Percentiles rank a stretch among this genome's conserved stretches.
phyloP scores from a whole-genome alignment of 2,329 filamentous ascomycete genomes.

The Neocatenulostroma microsporum region DNA sequence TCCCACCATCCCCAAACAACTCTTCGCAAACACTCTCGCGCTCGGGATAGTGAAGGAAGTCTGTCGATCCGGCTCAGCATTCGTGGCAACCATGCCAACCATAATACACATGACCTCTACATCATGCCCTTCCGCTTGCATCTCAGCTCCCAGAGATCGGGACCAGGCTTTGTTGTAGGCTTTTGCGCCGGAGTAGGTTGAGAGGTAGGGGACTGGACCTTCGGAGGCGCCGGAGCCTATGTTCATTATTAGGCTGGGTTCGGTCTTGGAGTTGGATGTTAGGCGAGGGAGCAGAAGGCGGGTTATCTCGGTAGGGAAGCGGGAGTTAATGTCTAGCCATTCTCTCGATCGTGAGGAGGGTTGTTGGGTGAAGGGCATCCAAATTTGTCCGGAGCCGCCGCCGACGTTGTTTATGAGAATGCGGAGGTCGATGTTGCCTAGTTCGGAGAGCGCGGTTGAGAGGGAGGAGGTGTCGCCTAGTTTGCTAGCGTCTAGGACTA shows the following conservation, averaged over 20 bases:
- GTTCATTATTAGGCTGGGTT: slow-evolving; percentile 42
- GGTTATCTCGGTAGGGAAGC: slow-evolving; percentile 43
- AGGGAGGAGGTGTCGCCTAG: slow-evolving; percentile 21
- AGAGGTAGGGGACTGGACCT: slow-evolving; percentile 38
- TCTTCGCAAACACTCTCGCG: slow-evolving; percentile 9
- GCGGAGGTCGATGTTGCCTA: slow-evolving; percentile 36
- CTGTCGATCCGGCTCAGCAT: background rate
- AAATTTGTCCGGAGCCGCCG: slow-evolving; percentile 25
- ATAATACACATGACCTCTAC: slow-evolving; percentile 28
- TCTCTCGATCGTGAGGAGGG: no score
- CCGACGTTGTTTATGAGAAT: slow-evolving; percentile 52
- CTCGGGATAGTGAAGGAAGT: slow-evolving; percentile 5
- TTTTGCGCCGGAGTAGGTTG: slow-evolving; percentile 40
- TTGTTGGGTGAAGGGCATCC: no score
- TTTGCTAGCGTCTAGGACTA: slow-evolving; percentile 38
- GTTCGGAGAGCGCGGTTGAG: slow-evolving; percentile 13
- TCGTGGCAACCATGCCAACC: slow-evolving; percentile 8
- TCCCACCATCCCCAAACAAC: slow-evolving; percentile 12
- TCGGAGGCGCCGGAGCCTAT: slow-evolving; percentile 39
- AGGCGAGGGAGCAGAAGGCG: slow-evolving; percentile 38
- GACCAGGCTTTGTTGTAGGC: slow-evolving; percentile 36
- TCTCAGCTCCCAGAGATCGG: slow-evolving; percentile 34
- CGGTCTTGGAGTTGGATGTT: slow-evolving; percentile 9
- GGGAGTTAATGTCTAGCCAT: no score
- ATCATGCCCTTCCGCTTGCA: slow-evolving; percentile 29